These are phyloP conservation scores for Talaromyces sp. DNA, from an alignment of 2,329 filamentous ascomycete genomes.

Conservation along the genomic window DNA sequence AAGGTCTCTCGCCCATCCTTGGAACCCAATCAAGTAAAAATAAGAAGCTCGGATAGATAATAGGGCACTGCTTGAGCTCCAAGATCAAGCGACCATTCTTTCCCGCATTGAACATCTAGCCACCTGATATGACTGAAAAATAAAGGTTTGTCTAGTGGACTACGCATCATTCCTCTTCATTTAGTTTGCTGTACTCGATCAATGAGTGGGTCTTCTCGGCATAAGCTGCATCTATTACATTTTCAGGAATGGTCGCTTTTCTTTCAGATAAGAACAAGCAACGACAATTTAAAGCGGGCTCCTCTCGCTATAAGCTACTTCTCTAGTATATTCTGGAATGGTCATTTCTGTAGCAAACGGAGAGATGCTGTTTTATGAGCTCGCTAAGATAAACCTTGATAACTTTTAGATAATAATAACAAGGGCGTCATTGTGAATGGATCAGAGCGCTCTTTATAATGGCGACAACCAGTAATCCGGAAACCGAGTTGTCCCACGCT, in stretches of 20 bases:
- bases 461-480: not conserved
- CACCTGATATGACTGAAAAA: not conserved
- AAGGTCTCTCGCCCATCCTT: not conserved
- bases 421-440: not conserved
- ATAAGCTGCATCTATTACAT: not conserved
- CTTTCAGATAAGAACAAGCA: not conserved
- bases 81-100: not conserved
- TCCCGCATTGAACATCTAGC: not conserved
- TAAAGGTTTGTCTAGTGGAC: not conserved
- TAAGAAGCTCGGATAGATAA: not conserved
- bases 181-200: not conserved
- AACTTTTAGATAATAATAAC: not conserved
- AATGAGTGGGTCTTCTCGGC: slow-evolving; percentile 1
- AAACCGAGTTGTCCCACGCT: not conserved
- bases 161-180: not conserved
- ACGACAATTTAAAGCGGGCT: not conserved
- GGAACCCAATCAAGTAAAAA: not conserved
- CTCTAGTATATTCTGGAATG: not conserved
- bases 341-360: not conserved
- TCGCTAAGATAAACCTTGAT: no score
- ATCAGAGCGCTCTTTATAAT: not conserved
- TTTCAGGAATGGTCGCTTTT: not conserved
- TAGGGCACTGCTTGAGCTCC: not conserved
- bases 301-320: slow-evolving; percentile 1
- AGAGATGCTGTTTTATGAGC: not conserved